Evolutionary conservation across 768 basidiomycete genomes (phyloP).

Genomic region (Peribolospora kevripleyi): DNA sequence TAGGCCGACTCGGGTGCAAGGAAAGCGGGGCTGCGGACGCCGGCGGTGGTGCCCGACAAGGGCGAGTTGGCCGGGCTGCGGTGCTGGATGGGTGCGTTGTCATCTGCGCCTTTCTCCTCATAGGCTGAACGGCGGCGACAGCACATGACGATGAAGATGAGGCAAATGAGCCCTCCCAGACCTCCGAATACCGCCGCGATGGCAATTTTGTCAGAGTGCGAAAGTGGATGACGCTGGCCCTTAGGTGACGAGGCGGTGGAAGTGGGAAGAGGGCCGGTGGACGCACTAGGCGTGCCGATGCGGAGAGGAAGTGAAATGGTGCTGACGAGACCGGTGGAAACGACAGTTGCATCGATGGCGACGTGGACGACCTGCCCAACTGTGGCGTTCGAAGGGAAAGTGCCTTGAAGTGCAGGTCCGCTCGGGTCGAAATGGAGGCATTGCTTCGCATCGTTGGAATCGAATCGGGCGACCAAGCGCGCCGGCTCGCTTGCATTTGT

Average conservation of each 20-base stretch:
- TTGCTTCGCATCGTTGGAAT: background rate
- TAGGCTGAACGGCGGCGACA: conserved; percentile 13
- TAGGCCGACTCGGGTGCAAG: no score
- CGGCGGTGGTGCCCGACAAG: no score
- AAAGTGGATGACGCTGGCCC: no score
- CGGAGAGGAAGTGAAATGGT: background rate
- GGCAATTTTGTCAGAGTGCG: conserved; percentile 3
- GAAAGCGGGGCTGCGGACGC: no score
- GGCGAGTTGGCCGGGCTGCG: no score
- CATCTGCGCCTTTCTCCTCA: conserved; percentile 7
- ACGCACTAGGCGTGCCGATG: background rate
- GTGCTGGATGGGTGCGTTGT: background rate
- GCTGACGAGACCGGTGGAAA: conserved; percentile 3
- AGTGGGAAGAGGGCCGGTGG: background rate
- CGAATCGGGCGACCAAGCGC: background rate
- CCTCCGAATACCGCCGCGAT: conserved; percentile 19
- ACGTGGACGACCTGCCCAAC: background rate
- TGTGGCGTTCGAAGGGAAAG: conserved; percentile 3
- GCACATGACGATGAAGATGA: conserved; percentile 17
- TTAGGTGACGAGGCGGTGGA: background rate
- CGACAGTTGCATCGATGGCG: conserved; percentile 4
- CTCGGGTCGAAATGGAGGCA: conserved; percentile 11
- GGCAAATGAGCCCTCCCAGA: conserved; percentile 17
- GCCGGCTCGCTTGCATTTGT: background rate
- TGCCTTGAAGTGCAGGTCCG: conserved; percentile 8